Base-by-base conservation (phyloP, 305 asterid genomes). In the Fraxinus angustifolia region DNA sequence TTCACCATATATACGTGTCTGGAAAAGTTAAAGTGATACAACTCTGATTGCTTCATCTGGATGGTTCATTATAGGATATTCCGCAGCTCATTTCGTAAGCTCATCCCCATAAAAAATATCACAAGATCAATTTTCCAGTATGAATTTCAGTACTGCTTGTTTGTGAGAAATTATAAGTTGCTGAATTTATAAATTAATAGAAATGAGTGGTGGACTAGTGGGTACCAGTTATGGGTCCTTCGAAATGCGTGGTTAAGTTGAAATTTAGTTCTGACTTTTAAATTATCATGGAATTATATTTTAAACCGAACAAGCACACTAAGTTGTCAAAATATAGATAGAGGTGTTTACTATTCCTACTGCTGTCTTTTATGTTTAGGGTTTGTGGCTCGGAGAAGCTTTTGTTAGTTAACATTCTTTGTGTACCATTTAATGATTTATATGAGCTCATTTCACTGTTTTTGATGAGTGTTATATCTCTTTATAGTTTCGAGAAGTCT, bases 401-500 rank as follows among this genome's bases (percentile, higher is more conserved):
- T 16, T n/a, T 17, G 67, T 19, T 17, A 17, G 30, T 75, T 81
- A 38, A 14, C 50, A 31, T 30, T 62, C 33, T 62, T 21, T 62
- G 23, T 26, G 71, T 80, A 62, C 82, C 73, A 28, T 77, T 65
- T 45, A 26, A 23, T 23, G 26, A 23, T 23, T 23, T 23, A 23
- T 80, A 40, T 79, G 67, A 31, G 56, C 68, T 60, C 79, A 50
- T 50, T 71, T 35, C 72, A 42, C 77, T 50, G 36, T 84, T n/a
- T 68, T 73, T 23, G 68, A 75, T 81, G 34, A 48, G 78, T 53
- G 78, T 79, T 82, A 80, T 80, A 74, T 82, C 77, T 62, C 81
- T 82, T 28, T 83, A 84, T 83, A 96, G 99, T 88, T 96, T 94
- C 87, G 99, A 96, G 90, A 84, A 81, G 12, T 96, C 99, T 42